Evolutionary conservation across 805 yeast genomes (phyloP), one percentile per base, ranked within the genome.

Genomic region (Hanseniaspora occidentalis): DNA sequence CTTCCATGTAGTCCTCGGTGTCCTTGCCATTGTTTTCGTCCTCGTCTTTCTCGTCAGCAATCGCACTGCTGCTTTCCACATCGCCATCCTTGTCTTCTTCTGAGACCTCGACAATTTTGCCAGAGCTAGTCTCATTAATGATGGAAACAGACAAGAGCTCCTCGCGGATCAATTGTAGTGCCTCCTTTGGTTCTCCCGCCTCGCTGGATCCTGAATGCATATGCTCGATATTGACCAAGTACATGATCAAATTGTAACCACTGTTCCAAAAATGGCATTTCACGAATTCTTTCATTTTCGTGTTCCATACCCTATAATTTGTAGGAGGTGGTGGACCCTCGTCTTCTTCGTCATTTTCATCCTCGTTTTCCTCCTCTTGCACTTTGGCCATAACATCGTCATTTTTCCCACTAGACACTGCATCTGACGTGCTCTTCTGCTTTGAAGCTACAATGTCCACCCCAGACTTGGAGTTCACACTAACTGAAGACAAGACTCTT

Each of bases 1-100:
- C 54, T 54, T 17, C 56, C 57, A 2, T 75, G 74, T 22, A 69
- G 47, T 10, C 45, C 47, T 33, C 33, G 8, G 7, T 19, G 2
- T n/a, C 11, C 11, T n/a, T 6, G 22, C 16, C 27, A 17, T 35
- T 35, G 6, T 19, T 23, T 11, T 33, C 16, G 10, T 33, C 35
- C 20, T 18, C 13, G 14, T n/a, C 35, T 4, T n/a, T 17, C 11
- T 31, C 35, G 20, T 31, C 20, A 31, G 10, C 4, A 31, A 11
- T n/a, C 6, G 10, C 35, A 31, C 17, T n/a, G 9, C 20, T 18
- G 9, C 14, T 31, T 4, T 5, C 35, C 11, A 6, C 20, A 31
- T 13, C 19, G 20, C 14, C 13, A n/a, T 31, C 17, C 10, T 31
- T n/a, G 8, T 57, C 54, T 2, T 45, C 38, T n/a, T 68, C 59